A percentile compares a stretch with the other conserved stretches of the same genome.
Conservation (phyloP, 2,329 filamentous ascomycete genomes). For the Alternaria infectoria region DNA sequence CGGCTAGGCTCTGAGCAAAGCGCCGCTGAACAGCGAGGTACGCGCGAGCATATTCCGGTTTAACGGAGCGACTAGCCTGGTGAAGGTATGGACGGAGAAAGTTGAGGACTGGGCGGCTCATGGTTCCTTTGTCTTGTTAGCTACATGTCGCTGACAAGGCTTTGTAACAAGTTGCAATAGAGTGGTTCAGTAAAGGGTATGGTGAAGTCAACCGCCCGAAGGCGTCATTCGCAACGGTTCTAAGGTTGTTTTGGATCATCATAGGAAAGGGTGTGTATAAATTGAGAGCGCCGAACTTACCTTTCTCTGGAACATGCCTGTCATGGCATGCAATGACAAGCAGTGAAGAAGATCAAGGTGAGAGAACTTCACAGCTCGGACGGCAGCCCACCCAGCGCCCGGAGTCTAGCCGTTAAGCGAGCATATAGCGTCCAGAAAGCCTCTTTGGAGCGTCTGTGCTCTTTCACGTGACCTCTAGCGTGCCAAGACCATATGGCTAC, state of each 20-base stretch:
- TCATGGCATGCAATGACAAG: constrained; percentile 4
- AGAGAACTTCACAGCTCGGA: constrained; percentile 6
- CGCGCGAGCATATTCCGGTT: constrained; percentile 56
- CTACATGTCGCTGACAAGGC: constrained; percentile 22
- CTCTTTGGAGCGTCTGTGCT: not conserved
- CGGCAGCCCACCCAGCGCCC: not conserved
- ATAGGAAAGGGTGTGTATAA: constrained; percentile 13
- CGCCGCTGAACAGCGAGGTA: constrained; percentile 54
- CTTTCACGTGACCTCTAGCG: not conserved
- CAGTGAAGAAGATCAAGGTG: not conserved
- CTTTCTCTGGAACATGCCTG: constrained; percentile 7
- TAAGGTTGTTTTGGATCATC: constrained; percentile 49
- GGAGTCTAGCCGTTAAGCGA: not conserved
- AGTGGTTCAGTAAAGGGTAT: constrained; percentile 47
- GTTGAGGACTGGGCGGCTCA: constrained; percentile 56
- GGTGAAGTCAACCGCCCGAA: constrained; percentile 59
- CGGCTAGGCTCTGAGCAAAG: constrained; percentile 25
- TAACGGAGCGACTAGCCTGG: constrained; percentile 47
- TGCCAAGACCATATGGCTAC: not conserved
- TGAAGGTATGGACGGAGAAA: constrained; percentile 65
- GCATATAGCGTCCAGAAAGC: not conserved
- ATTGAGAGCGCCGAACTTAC: not conserved
- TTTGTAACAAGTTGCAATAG: not conserved
- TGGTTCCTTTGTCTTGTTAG: constrained; percentile 50
- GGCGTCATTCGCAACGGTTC: constrained; percentile 75